Conservation (phyloP, 305 asterid species). For the Solanum hybrid region DNA sequence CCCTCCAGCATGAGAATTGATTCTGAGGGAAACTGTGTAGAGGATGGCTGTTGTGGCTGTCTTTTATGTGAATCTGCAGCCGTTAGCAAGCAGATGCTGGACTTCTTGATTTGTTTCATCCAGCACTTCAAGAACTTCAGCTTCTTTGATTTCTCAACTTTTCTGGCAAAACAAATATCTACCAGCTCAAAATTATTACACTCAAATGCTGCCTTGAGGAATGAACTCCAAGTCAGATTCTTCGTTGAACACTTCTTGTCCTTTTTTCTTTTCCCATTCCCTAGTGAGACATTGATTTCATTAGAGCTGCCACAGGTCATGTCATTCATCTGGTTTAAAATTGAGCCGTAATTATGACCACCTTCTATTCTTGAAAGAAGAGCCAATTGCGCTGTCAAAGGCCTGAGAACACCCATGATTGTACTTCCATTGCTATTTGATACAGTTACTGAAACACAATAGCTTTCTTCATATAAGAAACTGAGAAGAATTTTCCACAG, state of each 20-base stretch:
- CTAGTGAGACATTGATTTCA: constrained; percentile 24
- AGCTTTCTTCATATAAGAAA: constrained; percentile 57
- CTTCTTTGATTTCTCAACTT: constrained; percentile 46
- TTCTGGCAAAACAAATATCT: constrained; percentile 43
- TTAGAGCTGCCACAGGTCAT: constrained; percentile 12
- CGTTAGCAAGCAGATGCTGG: constrained; percentile 16
- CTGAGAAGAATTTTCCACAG: constrained; percentile 79
- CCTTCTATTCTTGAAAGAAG: constrained; percentile 32
- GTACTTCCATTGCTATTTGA: constrained; percentile 36
- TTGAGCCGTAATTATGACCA: constrained; percentile 11
- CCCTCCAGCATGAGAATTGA: constrained; percentile 39
- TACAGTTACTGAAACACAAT: constrained; percentile 53
- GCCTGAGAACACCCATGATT: constrained; percentile 48
- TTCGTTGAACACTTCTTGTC: constrained; percentile 26
- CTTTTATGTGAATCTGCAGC: constrained; percentile 19
- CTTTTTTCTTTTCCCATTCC: constrained; percentile 43
- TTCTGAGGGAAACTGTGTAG: constrained; percentile 23
- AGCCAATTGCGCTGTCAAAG: constrained; percentile 64
- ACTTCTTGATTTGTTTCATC: constrained; percentile 61
- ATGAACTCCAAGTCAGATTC: constrained; percentile 69
- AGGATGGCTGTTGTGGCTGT: constrained; percentile 21
- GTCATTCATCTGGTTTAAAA: constrained; percentile 3
- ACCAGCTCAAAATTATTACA: constrained; percentile 61
- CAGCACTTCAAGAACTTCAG: constrained; percentile 83
- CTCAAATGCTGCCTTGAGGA: constrained; percentile 47